Evolutionary conservation across 805 yeast species (phyloP).

Genomic region (Cyberlindnera bimundalis): DNA sequence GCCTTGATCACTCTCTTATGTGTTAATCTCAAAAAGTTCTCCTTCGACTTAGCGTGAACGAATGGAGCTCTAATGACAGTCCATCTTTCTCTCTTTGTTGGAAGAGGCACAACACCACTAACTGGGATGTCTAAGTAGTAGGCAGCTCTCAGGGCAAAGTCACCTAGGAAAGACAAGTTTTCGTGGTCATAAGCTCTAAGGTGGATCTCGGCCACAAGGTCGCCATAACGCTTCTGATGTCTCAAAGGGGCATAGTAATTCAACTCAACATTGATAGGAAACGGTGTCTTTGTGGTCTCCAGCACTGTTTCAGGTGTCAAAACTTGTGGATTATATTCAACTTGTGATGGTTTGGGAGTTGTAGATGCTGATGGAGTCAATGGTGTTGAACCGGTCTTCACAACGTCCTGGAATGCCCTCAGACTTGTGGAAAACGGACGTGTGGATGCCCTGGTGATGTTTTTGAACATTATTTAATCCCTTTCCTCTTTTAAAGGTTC

Average conservation of each 20-base stretch:
- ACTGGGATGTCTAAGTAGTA: constrained; percentile 87
- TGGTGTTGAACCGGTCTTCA: constrained; percentile 12
- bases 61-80: constrained; percentile 93
- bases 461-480: neutral
- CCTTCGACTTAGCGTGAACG: constrained; percentile 90
- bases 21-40: constrained; percentile 88
- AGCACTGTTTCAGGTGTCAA: constrained; percentile 32
- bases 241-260: constrained; percentile 78
- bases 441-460: constrained; percentile 1
- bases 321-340: constrained; percentile 36
- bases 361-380: constrained; percentile 13
- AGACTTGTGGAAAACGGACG: constrained; percentile 13
- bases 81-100: constrained; percentile 79
- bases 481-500: no score
- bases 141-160: constrained; percentile 87
- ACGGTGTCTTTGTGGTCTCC: constrained; percentile 45
- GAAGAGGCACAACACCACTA: constrained; percentile 64
- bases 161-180: constrained; percentile 70
- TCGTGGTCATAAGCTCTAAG: constrained; percentile 69
- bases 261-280: constrained; percentile 83
- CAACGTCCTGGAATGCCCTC: constrained; percentile 10
- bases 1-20: constrained; percentile 69
- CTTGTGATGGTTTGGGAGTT: constrained; percentile 7
- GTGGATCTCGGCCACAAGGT: constrained; percentile 72
- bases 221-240: constrained; percentile 63